Conservation (phyloP, 2,329 filamentous ascomycete genomes). For the Chaetomiaceae sp. region DNA sequence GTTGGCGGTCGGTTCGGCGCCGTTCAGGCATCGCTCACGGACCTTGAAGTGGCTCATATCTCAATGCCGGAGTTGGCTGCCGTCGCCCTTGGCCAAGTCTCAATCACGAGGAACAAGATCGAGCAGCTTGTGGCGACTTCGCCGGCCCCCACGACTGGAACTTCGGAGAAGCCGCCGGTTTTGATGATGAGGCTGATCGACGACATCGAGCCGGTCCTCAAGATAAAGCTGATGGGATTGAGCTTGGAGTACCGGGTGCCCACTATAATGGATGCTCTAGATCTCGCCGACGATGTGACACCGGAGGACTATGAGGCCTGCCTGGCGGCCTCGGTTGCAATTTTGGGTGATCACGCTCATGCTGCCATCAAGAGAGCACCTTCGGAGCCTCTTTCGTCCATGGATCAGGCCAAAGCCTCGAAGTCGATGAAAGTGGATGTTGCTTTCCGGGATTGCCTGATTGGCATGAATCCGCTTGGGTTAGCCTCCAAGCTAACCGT, state of each 20-base stretch:
- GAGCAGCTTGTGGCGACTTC: constrained; percentile 67
- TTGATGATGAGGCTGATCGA: constrained; percentile 89
- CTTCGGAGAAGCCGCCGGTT: constrained; percentile 44
- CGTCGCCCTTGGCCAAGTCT: constrained; percentile 63
- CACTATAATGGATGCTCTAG: constrained; percentile 74
- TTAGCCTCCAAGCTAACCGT: constrained; percentile 71
- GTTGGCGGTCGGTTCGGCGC: constrained; percentile 66
- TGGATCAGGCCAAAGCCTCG: constrained; percentile 23
- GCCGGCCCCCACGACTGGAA: constrained; percentile 28
- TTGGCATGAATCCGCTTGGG: constrained; percentile 79
- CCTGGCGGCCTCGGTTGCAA: constrained; percentile 75
- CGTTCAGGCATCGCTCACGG: constrained; percentile 53
- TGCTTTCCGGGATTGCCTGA: constrained; percentile 71
- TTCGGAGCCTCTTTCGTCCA: constrained; percentile 26
- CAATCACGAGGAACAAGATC: constrained; percentile 57
- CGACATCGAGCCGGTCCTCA: constrained; percentile 87
- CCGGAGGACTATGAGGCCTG: constrained; percentile 70
- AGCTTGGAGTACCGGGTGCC: constrained; percentile 86
- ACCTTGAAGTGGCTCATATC: constrained; percentile 74
- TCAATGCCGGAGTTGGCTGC: constrained; percentile 79
- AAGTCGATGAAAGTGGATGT: constrained; percentile 66
- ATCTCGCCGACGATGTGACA: constrained; percentile 61
- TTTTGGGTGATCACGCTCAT: constrained; percentile 63
- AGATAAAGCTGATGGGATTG: constrained; percentile 79
- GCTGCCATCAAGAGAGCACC: constrained; percentile 39